Evolutionary conservation across 345 rosid genomes (phyloP).

Genomic region (Pistacia integerrima): DNA sequence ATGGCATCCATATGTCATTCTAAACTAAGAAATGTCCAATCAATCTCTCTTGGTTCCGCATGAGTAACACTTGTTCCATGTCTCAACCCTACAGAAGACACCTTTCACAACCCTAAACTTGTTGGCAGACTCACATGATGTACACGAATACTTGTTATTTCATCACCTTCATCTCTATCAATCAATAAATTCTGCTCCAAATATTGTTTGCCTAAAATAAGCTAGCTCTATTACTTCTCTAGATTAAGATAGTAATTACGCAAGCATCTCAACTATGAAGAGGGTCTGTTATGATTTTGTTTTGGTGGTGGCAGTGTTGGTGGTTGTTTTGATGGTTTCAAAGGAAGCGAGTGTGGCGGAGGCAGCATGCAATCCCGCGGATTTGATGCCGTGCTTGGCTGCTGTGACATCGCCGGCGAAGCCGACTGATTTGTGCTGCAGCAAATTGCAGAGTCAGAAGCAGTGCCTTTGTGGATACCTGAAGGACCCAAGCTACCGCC

Average conservation of each 20-base stretch:
- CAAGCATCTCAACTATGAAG: neutral
- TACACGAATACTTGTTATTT: neutral
- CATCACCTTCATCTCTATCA: neutral
- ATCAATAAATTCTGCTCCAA: neutral
- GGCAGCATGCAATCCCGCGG: constrained; percentile 51
- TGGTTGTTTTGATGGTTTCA: constrained; percentile 6
- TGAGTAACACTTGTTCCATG: neutral
- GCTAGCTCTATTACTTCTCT: neutral
- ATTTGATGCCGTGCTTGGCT: constrained; percentile 51
- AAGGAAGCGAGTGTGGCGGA: constrained; percentile 21
- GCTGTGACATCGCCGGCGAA: constrained; percentile 38
- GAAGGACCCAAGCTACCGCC: constrained; percentile 41
- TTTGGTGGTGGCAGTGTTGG: constrained; percentile 12
- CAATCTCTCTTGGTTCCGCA: neutral
- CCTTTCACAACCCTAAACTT: neutral
- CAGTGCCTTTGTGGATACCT: constrained; percentile 65
- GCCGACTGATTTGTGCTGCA: constrained; percentile 56
- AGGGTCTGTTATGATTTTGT: neutral
- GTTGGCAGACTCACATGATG: neutral
- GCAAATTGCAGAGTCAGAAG: constrained; percentile 50
- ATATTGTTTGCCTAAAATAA: neutral
- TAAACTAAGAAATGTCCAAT: neutral
- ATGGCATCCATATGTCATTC: no score
- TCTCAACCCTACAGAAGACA: neutral
- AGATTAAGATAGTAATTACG: neutral